Evolutionary conservation across 345 rosid genomes (phyloP), one percentile per base, ranked within the genome.

Genomic region (Melastoma malabathricum): DNA sequence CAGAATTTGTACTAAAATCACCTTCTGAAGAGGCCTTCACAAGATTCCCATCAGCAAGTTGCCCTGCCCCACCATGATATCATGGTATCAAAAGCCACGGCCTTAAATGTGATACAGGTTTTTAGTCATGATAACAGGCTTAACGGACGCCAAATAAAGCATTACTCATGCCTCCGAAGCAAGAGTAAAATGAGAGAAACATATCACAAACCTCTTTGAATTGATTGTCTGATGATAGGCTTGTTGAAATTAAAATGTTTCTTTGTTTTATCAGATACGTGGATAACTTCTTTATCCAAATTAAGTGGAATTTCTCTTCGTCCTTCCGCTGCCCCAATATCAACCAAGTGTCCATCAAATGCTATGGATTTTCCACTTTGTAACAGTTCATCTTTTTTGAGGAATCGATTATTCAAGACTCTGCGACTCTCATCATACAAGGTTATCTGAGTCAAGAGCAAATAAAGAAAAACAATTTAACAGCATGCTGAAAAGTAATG

Each of bases 341-440:
- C 67, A 48, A 77, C 90, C 68, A 77, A 44, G 68, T 77, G 62
- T 62, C 67, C 60, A 53, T 60, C 69, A 46, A 79, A 69, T 39
- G 52, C 38, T 46, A 77, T 45, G 44, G 75, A 65, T 66, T 68
- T 75, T 19, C 79, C 76, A 14, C 70, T 64, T 49, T 64, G 57
- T 64, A 82, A 59, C 27, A 49, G 57, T 64, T 82, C 77, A 38
- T 71, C 77, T 54, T 71, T 82, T 62, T 68, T 71, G 52, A 77
- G 78, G 64, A 59, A 75, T 56, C 76, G 72, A 63, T 68, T 63
- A 27, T 47, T 52, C 45, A 77, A 49, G 29, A 63, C 54, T 38
- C 58, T 71, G 66, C 62, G 57, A 67, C 73, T 63, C 51, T 58
- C 71, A 71, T 82, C 82, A 48, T 71, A 79, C 54, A 79, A 61